A percentile compares a stretch with the other conserved stretches of the same genome.
phyloP scores from a whole-genome alignment of 495 filamentous ascomycete species.

The Aspergillus sparsus region DNA sequence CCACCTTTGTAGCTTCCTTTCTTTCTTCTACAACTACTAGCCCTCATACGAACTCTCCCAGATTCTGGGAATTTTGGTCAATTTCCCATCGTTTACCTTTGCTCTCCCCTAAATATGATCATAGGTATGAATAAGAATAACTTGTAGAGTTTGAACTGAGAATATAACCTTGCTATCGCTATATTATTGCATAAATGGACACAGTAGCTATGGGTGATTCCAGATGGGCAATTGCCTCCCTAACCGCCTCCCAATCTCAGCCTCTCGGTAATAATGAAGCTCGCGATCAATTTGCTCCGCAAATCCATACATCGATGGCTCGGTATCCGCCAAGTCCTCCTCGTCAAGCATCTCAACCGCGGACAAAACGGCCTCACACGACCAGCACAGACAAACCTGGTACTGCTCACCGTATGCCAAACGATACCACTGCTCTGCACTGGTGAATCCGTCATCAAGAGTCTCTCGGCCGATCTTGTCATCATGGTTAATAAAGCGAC shows the following conservation, averaged over 20 bases:
- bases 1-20: no score
- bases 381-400: constrained; percentile 8
- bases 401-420: background rate
- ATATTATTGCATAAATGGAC: no score
- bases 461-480: constrained; percentile 4
- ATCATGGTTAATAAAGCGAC: constrained; percentile 9
- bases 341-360: background rate
- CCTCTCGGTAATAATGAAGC: background rate
- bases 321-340: background rate
- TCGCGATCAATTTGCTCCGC: background rate
- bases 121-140: no score
- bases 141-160: no score
- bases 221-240: background rate
- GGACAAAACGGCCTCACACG: constrained; percentile 6
- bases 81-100: no score
- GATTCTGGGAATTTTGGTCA: no score
- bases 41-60: no score
- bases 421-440: background rate
- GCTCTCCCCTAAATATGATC: no score
- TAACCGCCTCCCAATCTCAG: background rate
- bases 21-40: no score
- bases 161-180: no score
- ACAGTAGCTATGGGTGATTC: background rate
- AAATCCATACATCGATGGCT: background rate
- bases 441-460: background rate